These are phyloP conservation scores for Biscutella auriculata DNA, from an alignment of 441 rosid genomes.

Conservation along the genomic window DNA sequence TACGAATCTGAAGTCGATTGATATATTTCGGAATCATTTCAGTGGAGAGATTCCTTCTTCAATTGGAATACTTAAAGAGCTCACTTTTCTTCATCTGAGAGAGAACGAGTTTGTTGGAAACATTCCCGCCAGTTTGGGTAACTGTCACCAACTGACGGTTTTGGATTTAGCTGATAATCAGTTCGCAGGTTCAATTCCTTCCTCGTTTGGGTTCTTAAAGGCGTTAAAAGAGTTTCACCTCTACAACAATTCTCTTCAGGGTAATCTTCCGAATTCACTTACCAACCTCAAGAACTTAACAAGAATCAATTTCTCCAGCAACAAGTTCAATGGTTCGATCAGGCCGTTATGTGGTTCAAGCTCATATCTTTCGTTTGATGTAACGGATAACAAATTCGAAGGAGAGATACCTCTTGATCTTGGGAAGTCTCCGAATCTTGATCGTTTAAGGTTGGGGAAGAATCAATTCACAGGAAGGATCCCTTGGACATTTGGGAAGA, in stretches of 20 bases:
- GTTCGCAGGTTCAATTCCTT: slow-evolving; percentile 65
- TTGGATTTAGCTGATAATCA: slow-evolving; percentile 74
- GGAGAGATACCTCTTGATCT: slow-evolving; percentile 50
- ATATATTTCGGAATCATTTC: slow-evolving; percentile 65
- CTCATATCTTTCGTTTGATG: slow-evolving; percentile 53
- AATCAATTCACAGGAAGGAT: slow-evolving; percentile 59
- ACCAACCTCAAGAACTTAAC: slow-evolving; percentile 48
- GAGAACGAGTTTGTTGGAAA: slow-evolving; percentile 73
- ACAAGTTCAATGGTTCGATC: slow-evolving; percentile 55
- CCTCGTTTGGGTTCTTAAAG: slow-evolving; percentile 62
- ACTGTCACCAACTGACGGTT: slow-evolving; percentile 47
- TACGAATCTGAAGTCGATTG: slow-evolving; percentile 45
- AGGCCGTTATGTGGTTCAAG: slow-evolving; percentile 53
- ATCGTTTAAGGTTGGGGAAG: slow-evolving; percentile 66
- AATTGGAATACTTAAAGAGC: slow-evolving; percentile 58
- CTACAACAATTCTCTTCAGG: slow-evolving; percentile 73
- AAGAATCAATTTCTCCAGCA: slow-evolving; percentile 73
- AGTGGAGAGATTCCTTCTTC: slow-evolving; percentile 60
- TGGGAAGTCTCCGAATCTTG: slow-evolving; percentile 43
- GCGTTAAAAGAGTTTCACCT: slow-evolving; percentile 42
- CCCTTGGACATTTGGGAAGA: slow-evolving; percentile 50
- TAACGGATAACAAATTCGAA: slow-evolving; percentile 66
- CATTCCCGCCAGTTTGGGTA: slow-evolving; percentile 69
- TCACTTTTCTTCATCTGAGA: slow-evolving; percentile 65
- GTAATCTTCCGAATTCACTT: slow-evolving; percentile 62